phyloP scores from a whole-genome alignment of 2,329 filamentous ascomycete species.

The Alternaria burnsii region DNA sequence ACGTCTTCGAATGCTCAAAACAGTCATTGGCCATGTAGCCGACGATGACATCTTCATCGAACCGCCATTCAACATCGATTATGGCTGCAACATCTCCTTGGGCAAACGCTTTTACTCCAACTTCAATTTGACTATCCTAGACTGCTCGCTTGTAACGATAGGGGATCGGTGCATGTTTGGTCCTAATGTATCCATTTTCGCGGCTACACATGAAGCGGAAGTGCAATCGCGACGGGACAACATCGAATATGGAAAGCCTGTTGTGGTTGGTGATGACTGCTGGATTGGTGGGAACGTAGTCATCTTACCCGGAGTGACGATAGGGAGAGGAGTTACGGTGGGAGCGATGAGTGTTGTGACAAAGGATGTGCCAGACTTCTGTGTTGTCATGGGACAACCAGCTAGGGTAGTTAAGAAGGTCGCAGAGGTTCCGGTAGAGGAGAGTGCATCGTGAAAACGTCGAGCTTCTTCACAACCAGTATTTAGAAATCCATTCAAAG shows the following conservation, averaged over 20 bases:
- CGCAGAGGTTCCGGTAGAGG: slow-evolving; percentile 19
- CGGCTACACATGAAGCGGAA: slow-evolving; percentile 62
- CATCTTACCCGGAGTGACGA: slow-evolving; percentile 78
- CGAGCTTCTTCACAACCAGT: background rate
- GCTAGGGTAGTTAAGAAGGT: slow-evolving; percentile 63
- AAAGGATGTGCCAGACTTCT: slow-evolving; percentile 72
- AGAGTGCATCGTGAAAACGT: background rate
- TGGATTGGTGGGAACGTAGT: slow-evolving; percentile 60
- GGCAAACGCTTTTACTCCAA: slow-evolving; percentile 72
- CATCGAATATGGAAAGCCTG: slow-evolving; percentile 60
- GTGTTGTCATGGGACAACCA: slow-evolving; percentile 71
- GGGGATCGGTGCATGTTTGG: slow-evolving; percentile 63
- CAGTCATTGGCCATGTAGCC: slow-evolving; percentile 44
- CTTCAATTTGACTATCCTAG: slow-evolving; percentile 63
- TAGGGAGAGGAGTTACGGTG: slow-evolving; percentile 76
- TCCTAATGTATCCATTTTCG: slow-evolving; percentile 61
- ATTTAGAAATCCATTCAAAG: background rate
- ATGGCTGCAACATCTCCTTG: slow-evolving; percentile 70
- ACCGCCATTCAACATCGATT: slow-evolving; percentile 69
- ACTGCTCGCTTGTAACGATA: slow-evolving; percentile 62
- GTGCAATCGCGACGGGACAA: slow-evolving; percentile 58
- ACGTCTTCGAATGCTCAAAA: slow-evolving; percentile 35
- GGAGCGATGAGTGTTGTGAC: slow-evolving; percentile 87
- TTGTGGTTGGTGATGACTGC: slow-evolving; percentile 56
- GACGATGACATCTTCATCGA: slow-evolving; percentile 61